Evolutionary conservation across 2,329 filamentous ascomycete species (phyloP).

Genomic region (Fusarium sp.): DNA sequence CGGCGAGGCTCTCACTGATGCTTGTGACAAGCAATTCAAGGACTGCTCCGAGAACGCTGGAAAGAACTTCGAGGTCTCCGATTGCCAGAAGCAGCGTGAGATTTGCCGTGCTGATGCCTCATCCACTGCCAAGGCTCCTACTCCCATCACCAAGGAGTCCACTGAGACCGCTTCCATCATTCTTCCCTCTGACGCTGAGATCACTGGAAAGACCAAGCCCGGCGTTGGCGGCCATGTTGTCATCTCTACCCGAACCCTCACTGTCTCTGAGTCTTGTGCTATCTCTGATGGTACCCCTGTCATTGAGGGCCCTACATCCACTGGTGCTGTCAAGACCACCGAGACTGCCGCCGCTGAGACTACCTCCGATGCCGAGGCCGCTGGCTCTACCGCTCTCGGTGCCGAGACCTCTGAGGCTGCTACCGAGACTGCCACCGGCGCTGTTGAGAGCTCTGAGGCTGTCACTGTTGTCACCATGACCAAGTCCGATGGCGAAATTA

Average conservation of each 20-base stretch:
- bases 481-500: constrained; percentile 28
- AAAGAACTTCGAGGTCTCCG: constrained; percentile 37
- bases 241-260: constrained; percentile 40
- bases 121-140: constrained; percentile 33
- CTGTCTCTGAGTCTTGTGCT: constrained; percentile 39
- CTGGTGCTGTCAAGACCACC: constrained; percentile 11
- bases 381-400: constrained; percentile 10
- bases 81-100: constrained; percentile 40
- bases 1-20: constrained; percentile 34
- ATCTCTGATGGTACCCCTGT: constrained; percentile 36
- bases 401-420: constrained; percentile 26
- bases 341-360: constrained; percentile 18
- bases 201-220: constrained; percentile 22
- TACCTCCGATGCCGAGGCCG: constrained; percentile 14
- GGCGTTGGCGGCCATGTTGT: constrained; percentile 36
- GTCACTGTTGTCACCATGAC: constrained; percentile 32
- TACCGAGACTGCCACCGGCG: constrained; percentile 4
- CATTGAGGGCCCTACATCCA: constrained; percentile 32
- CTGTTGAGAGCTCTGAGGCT: constrained; percentile 2
- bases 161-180: constrained; percentile 40
- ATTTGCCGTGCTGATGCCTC: constrained; percentile 37
- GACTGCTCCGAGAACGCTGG: constrained; percentile 36
- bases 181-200: constrained; percentile 38
- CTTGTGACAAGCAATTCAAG: constrained; percentile 41
- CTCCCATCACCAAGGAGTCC: constrained; percentile 30